Base-by-base conservation (phyloP, 1,284 basidiomycete species). In the Neonothopanus nambi region DNA sequence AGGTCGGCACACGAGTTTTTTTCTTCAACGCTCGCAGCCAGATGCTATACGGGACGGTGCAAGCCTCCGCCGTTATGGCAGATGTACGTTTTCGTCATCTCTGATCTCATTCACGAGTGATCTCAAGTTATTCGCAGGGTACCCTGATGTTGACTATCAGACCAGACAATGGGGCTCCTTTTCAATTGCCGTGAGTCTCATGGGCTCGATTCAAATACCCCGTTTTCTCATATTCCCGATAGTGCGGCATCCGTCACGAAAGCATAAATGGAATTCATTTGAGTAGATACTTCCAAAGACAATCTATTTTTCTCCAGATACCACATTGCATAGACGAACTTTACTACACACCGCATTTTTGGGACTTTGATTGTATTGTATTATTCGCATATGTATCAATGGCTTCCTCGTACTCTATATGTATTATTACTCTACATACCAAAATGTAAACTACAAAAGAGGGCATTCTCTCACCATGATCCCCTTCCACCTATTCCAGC, bases 1-100 rank as follows among this genome's bases (percentile, higher is more conserved):
- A 89, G 87, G 74, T 74, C 54, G 85, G 85, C 59, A 83, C 82
- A 59, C 76, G 79, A 51, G 84, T 90, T 48, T 82, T 80, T 62
- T 88, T 80, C 71, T 85, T 84, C 77, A 70, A 69, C 53, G 70
- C 80, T 28, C 66, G 65, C 41, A 81, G 82, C n/a, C 70, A 74
- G 45, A 71, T 81, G 28, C 75, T 80, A 50, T 80, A 83, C 57
- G 87, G 84, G 12, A 76, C 69, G 3, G 84, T 90, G 9, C 65
- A 75, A 35, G 69, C 70, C 6, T 77, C 76, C 35, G 70, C 67
- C 57, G 70, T 74, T 56, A 70, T 77, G 54, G 71, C 76, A 21
- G 84, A 87, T 65, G 87, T 84, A 64, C 61, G 77, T 63, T 11
- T 57, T 56, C 36, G n/a, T 40, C 47, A 38, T 38, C 38, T 50